Evolutionary conservation across 2,329 filamentous ascomycete genomes (phyloP), one percentile per base, ranked within the genome.

Genomic region (Metarhizium rileyi): DNA sequence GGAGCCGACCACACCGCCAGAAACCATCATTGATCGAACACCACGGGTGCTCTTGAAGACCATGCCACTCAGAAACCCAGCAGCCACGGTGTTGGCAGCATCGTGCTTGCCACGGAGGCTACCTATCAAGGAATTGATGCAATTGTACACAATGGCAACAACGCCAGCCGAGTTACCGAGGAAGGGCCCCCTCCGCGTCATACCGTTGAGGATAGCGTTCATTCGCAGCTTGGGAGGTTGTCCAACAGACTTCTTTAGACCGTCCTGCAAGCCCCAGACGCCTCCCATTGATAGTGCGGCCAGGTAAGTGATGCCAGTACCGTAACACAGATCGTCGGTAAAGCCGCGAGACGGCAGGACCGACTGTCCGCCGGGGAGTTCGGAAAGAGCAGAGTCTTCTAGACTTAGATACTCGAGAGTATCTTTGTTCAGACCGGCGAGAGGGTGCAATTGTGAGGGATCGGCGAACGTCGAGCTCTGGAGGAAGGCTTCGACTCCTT

Each of bases 291-390:
- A 79, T 61, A 98, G 74, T 6, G 87, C 93, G n/a, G 87, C 75
- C 53, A 98, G 76, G 66, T 98, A 98, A 64, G 90, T 95, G 54
- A 91, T 84, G 60, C 93, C 93, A 22, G 93, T 94, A 63, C 94
- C 93, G 68, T 98, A 98, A 72, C 93, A 97, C 52, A 98, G 81
- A 68, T 98, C 93, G 66, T 98, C 93, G 53, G 90, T 95, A 83
- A 95, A 98, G 66, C 93, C 93, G 67, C 93, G 85, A 50, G 90
- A 96, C 41, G 94, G 93, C 49, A 98, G 80, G 49, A 90, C 86
- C 41, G 91, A 94, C 66, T 87, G 86, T 52, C 83, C 79, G 62
- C 90, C 90, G 45, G 90, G 90, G 20, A 95, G 78, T 62, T 94
- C 84, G 54, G 89, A 90, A 51, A 96, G 81, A 26, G 84, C 81